Conservation (phyloP, 2,329 filamentous ascomycete species). For the Helminthosporium solani region DNA sequence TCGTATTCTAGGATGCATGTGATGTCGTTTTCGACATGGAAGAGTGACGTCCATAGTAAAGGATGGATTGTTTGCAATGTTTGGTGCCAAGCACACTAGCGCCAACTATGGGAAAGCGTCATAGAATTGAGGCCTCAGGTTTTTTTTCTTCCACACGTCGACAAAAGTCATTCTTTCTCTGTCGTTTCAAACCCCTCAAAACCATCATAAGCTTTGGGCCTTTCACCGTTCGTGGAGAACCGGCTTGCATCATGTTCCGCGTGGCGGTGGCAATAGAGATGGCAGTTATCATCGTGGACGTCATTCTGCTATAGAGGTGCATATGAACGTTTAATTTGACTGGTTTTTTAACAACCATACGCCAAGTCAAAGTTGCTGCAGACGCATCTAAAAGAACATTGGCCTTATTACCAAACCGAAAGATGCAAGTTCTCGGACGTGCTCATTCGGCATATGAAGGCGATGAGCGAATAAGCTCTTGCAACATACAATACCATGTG, state of each 20-base stretch:
- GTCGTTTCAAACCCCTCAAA: constrained; percentile 1
- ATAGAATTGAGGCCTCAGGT: not conserved
- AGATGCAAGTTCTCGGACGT: too few relatives aligned
- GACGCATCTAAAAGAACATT: not conserved
- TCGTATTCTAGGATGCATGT: constrained; percentile 10
- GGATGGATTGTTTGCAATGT: constrained; percentile 6
- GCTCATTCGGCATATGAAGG: too few relatives aligned
- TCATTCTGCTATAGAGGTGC: not conserved
- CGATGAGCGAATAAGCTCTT: too few relatives aligned
- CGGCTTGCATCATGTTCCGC: not conserved
- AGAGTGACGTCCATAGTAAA: not conserved
- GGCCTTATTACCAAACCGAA: too few relatives aligned
- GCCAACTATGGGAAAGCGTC: not conserved
- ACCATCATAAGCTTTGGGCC: not conserved
- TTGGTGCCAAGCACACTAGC: constrained; percentile 8
- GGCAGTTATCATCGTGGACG: not conserved
- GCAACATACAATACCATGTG: too few relatives aligned
- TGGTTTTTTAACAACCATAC: not conserved
- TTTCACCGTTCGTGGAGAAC: not conserved
- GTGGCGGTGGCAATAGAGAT: not conserved
- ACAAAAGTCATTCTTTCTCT: not conserved
- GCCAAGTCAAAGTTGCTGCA: not conserved
- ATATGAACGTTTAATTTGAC: not conserved
- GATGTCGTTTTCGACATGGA: constrained; percentile 6
- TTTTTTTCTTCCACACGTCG: not conserved